Percentiles rank a stretch among this genome's conserved stretches.
These are phyloP conservation scores for Eremothecium coryli DNA, from an alignment of 1,139 yeast genomes.

Conservation along the genomic window DNA sequence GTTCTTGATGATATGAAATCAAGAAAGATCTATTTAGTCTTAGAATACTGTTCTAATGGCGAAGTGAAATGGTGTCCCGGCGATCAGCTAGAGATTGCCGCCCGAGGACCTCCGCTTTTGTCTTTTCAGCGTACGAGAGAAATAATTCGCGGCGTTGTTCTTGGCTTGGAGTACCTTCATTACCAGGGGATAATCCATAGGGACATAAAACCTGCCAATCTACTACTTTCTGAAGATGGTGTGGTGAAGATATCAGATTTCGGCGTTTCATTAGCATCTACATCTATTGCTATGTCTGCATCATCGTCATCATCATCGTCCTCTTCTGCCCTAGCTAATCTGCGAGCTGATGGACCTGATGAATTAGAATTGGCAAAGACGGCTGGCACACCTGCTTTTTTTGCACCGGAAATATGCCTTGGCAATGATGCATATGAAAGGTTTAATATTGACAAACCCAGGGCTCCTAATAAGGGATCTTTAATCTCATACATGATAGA, in stretches of 20 bases:
- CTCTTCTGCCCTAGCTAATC: neutral
- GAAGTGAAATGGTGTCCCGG: constrained; percentile 69
- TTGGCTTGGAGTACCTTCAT: constrained; percentile 89
- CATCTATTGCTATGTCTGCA: constrained; percentile 39
- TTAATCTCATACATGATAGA: constrained; percentile 54
- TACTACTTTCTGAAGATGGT: constrained; percentile 62
- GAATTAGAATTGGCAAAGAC: constrained; percentile 83
- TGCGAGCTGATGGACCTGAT: constrained; percentile 30
- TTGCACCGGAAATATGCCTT: constrained; percentile 29
- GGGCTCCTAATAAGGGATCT: constrained; percentile 30
- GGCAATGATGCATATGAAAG: constrained; percentile 23
- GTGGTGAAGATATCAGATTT: constrained; percentile 90
- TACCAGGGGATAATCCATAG: constrained; percentile 91
- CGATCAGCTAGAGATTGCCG: constrained; percentile 37
- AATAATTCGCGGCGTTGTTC: constrained; percentile 73
- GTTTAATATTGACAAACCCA: constrained; percentile 20
- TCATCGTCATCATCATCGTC: constrained; percentile 1
- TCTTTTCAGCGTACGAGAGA: constrained; percentile 57
- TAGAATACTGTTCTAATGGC: constrained; percentile 88
- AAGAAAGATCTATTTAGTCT: constrained; percentile 77
- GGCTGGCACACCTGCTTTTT: constrained; percentile 83
- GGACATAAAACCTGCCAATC: constrained; percentile 94
- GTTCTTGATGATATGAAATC: constrained; percentile 82
- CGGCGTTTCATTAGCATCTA: constrained; percentile 86
- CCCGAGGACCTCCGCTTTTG: constrained; percentile 49